These are phyloP conservation scores for Nidularia pulvinata DNA, from an alignment of 768 basidiomycete genomes.

Conservation along the genomic window DNA sequence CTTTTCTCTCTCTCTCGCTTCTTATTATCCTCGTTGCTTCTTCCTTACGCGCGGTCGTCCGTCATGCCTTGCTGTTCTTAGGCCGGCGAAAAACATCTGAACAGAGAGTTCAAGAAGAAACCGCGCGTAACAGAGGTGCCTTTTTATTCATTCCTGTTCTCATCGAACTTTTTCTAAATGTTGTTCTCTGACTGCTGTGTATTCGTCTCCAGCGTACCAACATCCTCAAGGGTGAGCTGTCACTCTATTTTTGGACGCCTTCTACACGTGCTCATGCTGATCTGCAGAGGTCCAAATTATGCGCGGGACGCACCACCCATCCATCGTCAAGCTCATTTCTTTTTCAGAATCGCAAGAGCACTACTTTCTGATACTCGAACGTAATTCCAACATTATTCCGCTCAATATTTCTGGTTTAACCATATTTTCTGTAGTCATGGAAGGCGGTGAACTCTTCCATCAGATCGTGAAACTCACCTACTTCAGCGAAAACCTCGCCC, in stretches of 20 bases:
- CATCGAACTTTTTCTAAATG: constrained; percentile 4
- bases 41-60: constrained; percentile 29
- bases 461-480: constrained; percentile 99
- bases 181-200: constrained; percentile 21
- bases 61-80: constrained; percentile 28
- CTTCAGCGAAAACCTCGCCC: constrained; percentile 96
- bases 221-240: constrained; percentile 82
- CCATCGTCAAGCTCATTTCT: constrained; percentile 87
- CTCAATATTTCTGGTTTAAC: constrained; percentile 8
- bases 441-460: constrained; percentile 97
- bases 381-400: constrained; percentile 42
- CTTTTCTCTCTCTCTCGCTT: constrained; percentile 13
- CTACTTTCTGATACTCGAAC: constrained; percentile 93
- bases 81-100: constrained; percentile 93
- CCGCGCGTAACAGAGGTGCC: constrained; percentile 98
- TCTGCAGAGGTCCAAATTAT: constrained; percentile 96
- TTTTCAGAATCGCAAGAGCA: constrained; percentile 93
- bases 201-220: constrained; percentile 78
- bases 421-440: constrained; percentile 69
- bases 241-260: not conserved
- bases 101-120: constrained; percentile 94
- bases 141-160: constrained; percentile 19
- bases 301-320: constrained; percentile 92
- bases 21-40: constrained; percentile 14
- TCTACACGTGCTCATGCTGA: constrained; percentile 2